Evolutionary conservation across 345 rosid species (phyloP).

Genomic region (Camelina sativa): DNA sequence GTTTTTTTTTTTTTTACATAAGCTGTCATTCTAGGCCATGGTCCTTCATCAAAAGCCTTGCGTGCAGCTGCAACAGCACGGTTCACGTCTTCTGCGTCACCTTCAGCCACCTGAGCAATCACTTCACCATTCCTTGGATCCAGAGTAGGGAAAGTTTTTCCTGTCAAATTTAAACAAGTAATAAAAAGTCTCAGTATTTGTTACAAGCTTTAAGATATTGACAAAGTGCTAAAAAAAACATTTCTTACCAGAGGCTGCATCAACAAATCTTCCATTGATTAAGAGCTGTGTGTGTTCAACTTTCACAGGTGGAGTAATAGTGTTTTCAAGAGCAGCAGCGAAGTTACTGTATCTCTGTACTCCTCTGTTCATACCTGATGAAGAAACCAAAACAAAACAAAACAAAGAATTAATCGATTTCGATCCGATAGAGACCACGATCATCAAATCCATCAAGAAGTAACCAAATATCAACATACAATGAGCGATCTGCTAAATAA

Average conservation of each 20-base stretch:
- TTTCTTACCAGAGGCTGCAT: constrained; percentile 78
- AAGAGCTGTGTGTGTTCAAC: constrained; percentile 67
- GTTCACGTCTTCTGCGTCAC: constrained; percentile 47
- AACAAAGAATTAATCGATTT: not conserved
- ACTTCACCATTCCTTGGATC: constrained; percentile 50
- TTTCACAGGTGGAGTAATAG: constrained; percentile 65
- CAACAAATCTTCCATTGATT: constrained; percentile 77
- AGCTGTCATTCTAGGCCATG: constrained; percentile 55
- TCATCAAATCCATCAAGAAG: not conserved
- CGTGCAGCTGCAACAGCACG: constrained; percentile 48
- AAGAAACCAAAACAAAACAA: constrained; percentile 2
- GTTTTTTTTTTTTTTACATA: constrained; percentile 22
- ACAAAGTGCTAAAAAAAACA: not conserved
- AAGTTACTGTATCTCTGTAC: constrained; percentile 56
- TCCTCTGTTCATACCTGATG: constrained; percentile 58
- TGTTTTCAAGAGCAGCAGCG: constrained; percentile 56
- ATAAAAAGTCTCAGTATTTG: not conserved
- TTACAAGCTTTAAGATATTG: constrained; percentile 1
- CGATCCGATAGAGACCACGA: not conserved
- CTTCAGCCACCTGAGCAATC: constrained; percentile 50
- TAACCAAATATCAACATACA: not conserved
- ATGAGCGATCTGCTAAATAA: not conserved
- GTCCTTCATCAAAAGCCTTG: constrained; percentile 47
- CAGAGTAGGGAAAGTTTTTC: constrained; percentile 47
- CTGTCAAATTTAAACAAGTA: constrained; percentile 26